Evolutionary conservation across 106 monocot genomes (phyloP).

Genomic region (Dioscorea zingiberensis): DNA sequence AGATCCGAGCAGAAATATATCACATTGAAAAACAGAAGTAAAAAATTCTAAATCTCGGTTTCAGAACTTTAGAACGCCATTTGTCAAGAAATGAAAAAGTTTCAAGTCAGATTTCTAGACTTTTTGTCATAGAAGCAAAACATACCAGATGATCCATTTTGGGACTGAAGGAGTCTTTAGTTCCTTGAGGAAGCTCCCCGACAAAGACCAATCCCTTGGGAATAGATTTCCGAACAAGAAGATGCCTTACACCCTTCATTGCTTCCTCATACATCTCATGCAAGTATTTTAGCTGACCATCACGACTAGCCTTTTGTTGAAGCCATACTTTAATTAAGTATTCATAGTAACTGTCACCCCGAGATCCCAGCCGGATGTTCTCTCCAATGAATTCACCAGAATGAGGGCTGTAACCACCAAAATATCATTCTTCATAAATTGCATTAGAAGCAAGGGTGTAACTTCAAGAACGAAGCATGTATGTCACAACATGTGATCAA

Average conservation of each 20-base stretch:
- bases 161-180: conserved; percentile 53
- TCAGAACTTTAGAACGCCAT: too few relatives aligned
- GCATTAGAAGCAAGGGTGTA: background rate
- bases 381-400: conserved; percentile 82
- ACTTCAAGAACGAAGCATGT: too few relatives aligned
- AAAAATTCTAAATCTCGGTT: too few relatives aligned
- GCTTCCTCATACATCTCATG: conserved; percentile 90
- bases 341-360: conserved; percentile 98
- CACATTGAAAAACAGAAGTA: too few relatives aligned
- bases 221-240: conserved; percentile 79
- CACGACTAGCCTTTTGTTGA: conserved; percentile 47
- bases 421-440: conserved; percentile 4
- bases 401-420: conserved; percentile 53
- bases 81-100: too few relatives aligned
- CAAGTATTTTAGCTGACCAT: conserved; percentile 55
- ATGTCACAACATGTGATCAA: too few relatives aligned
- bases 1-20: too few relatives aligned
- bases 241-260: conserved; percentile 79
- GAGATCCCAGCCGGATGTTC: conserved; percentile 87
- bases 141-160: conserved; percentile 99
- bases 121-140: background rate
- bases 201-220: conserved; percentile 87
- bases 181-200: conserved; percentile 84
- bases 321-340: conserved; percentile 94
- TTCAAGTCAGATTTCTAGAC: too few relatives aligned